Evolutionary conservation across 345 rosid genomes (phyloP).

Genomic region (Syzygium jambos): DNA sequence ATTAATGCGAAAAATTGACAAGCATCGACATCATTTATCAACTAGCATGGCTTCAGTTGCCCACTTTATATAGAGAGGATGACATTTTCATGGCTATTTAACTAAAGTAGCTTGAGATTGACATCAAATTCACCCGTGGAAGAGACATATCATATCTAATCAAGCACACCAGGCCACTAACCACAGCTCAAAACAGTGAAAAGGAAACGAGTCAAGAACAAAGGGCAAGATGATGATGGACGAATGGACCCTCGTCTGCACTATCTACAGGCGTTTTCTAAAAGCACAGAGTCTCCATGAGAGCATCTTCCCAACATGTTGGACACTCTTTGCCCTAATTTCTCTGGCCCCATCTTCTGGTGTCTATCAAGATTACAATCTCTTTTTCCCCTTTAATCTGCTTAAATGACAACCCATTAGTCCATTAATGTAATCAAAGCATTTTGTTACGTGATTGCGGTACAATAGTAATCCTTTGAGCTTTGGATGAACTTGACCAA

Average conservation of each 20-base stretch:
- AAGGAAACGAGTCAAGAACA: conserved; percentile 22
- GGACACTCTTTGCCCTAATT: neutral
- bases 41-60: neutral
- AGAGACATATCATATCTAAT: neutral
- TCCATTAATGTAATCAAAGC: neutral
- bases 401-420: neutral
- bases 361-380: neutral
- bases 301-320: neutral
- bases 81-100: neutral
- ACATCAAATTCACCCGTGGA: neutral
- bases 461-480: neutral
- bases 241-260: conserved; percentile 21
- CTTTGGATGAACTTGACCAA: neutral
- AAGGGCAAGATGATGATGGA: conserved; percentile 6
- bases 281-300: neutral
- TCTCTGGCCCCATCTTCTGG: neutral
- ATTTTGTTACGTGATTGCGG: neutral
- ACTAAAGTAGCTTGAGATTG: neutral
- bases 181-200: conserved; percentile 10
- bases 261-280: neutral
- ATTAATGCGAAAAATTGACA: neutral
- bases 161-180: neutral
- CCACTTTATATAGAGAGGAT: neutral
- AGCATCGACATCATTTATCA: neutral
- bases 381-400: neutral